Conservation (phyloP, 2,329 filamentous ascomycete species). For the Fusarium liriodendri region DNA sequence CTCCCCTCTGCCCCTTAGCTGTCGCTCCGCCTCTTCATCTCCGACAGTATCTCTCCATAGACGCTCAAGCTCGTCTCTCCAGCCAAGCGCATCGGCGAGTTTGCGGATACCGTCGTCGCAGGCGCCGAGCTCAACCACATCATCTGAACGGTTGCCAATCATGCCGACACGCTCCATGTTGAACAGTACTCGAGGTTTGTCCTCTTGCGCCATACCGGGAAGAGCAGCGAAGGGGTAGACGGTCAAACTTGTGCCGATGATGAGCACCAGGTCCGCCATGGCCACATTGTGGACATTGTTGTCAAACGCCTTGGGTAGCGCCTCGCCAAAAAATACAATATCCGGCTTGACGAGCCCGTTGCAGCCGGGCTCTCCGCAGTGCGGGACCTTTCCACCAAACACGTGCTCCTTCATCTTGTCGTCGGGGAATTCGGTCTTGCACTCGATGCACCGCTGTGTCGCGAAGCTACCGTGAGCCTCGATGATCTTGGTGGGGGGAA, state of each 20-base stretch:
- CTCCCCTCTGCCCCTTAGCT: slow-evolving; percentile 50
- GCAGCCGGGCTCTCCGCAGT: slow-evolving; percentile 72
- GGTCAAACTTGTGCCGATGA: slow-evolving; percentile 88
- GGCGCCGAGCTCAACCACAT: slow-evolving; percentile 84
- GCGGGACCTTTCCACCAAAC: slow-evolving; percentile 73
- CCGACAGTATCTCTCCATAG: slow-evolving; percentile 79
- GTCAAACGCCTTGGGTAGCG: slow-evolving; percentile 58
- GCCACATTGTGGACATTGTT: slow-evolving; percentile 58
- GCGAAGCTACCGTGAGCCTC: slow-evolving; percentile 98
- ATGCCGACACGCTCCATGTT: slow-evolving; percentile 87
- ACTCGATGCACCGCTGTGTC: slow-evolving; percentile 90
- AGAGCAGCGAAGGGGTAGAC: slow-evolving; percentile 92
- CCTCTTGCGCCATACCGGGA: slow-evolving; percentile 70
- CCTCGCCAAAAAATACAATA: slow-evolving; percentile 93
- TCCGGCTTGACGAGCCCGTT: slow-evolving; percentile 89
- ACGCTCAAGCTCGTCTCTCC: slow-evolving; percentile 83
- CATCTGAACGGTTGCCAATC: slow-evolving; percentile 81
- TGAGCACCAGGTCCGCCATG: slow-evolving; percentile 80
- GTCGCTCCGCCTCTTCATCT: slow-evolving; percentile 65
- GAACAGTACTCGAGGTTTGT: slow-evolving; percentile 82
- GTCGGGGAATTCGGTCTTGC: slow-evolving; percentile 77
- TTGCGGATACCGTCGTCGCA: slow-evolving; percentile 85
- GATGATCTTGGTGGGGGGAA: slow-evolving; percentile 83
- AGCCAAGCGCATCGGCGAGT: slow-evolving; percentile 84
- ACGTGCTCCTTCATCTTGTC: slow-evolving; percentile 80